Evolutionary conservation across 225 moss, liverwort and hornwort species (phyloP), one percentile per base, ranked within the genome.

Genomic region (Bryoerythrophyllum caledonicum): DNA sequence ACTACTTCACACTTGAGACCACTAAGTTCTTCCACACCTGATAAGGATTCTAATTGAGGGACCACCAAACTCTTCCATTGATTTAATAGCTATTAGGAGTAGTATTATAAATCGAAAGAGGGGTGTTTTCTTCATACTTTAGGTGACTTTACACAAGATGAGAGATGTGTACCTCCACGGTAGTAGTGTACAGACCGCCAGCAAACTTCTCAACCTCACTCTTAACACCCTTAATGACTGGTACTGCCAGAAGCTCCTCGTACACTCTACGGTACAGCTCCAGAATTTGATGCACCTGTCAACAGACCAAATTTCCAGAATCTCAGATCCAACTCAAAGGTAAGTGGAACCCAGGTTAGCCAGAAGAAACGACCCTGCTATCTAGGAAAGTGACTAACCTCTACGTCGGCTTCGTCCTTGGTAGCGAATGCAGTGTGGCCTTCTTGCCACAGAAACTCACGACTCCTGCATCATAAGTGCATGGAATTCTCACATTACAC

Each of bases 361-460:
- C 38, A 44, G 27, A 30, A 26, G 43, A 34, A 21, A 38, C 35
- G 10, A 23, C 44, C 11, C 26, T 28, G 28, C 16, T 27, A 43
- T 10, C 14, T 74, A 62, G 62, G 4, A 65, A 49, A 15, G 15
- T 10, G 40, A 55, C 79, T 55, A 57, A 94, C 97, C 97, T 99
- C 97, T 38, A 72, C 68, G 73, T 93, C 94, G 70, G 97, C 91
- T 80, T 93, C 97, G 70, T 81, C 90, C 78, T 86, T 89, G 6
- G 97, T 89, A 21, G 93, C 89, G 34, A 91, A 99, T 24, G 93
- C 97, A 12, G 91, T 90, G 67, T 99, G 97, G 23, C 94, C 97
- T 94, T 97, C 97, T 85, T 99, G 97, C 97, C 97, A 99, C 58
- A 99, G 60, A 78, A 99, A 99, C 75, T 99, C 97, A 73, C 97